These are phyloP conservation scores for Neurospora sp. DNA, from an alignment of 495 filamentous ascomycete species.

Conservation along the genomic window DNA sequence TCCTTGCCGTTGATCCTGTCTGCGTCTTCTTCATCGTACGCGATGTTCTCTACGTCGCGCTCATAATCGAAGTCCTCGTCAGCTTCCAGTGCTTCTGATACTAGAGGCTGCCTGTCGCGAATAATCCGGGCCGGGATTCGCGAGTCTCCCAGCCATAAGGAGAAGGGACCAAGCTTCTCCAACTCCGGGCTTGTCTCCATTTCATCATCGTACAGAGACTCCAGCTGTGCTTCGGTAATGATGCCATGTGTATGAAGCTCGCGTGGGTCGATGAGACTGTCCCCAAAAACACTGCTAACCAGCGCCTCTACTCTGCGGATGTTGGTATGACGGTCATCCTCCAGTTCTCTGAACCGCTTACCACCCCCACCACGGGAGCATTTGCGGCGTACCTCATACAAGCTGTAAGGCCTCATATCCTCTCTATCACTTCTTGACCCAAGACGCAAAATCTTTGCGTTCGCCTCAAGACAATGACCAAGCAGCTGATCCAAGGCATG, in stretches of 20 bases:
- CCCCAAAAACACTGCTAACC: slow-evolving; percentile 36
- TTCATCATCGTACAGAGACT: slow-evolving; percentile 47
- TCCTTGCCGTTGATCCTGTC: slow-evolving; percentile 23
- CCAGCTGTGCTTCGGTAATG: slow-evolving; percentile 49
- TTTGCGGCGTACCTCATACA: slow-evolving; percentile 48
- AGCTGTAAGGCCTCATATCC: slow-evolving; percentile 51
- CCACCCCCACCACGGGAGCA: not conserved
- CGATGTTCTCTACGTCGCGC: slow-evolving; percentile 26
- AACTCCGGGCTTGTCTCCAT: slow-evolving; percentile 35
- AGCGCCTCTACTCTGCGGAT: slow-evolving; percentile 32
- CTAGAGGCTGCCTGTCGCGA: slow-evolving; percentile 4
- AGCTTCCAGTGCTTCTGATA: slow-evolving; percentile 14
- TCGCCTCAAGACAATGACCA: slow-evolving; percentile 51
- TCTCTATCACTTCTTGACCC: slow-evolving; percentile 62
- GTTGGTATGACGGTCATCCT: slow-evolving; percentile 2
- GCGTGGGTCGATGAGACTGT: slow-evolving; percentile 36
- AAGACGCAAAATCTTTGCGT: slow-evolving; percentile 60
- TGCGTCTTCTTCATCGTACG: slow-evolving; percentile 30
- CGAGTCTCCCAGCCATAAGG: slow-evolving; percentile 50
- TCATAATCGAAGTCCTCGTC: slow-evolving; percentile 29
- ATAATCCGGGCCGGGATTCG: slow-evolving; percentile 19
- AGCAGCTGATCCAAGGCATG: slow-evolving; percentile 87
- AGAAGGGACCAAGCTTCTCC: slow-evolving; percentile 38
- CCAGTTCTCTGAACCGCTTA: slow-evolving; percentile 2
- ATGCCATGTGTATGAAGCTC: slow-evolving; percentile 42